Base-by-base conservation (phyloP, 2,329 filamentous ascomycete species). In the Pseudogymnoascus destructans region DNA sequence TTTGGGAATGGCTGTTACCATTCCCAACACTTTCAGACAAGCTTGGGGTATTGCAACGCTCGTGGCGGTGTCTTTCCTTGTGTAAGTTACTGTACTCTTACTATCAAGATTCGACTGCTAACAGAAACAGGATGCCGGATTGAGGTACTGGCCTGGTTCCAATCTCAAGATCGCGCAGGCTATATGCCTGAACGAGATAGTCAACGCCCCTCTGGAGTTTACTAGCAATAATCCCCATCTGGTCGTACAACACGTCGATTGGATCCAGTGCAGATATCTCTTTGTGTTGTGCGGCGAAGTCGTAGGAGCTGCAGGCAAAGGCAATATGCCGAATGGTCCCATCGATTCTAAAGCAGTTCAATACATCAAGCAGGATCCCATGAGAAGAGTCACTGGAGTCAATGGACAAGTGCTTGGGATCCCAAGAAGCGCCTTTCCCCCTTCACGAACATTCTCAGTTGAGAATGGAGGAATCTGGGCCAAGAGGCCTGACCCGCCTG, bases 181-280 rank as follows among this genome's bases (percentile, higher is more conserved):
- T 0, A 72, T 95, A 46, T 87, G 87, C 30, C 73, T 96, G 49
- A 93, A 91, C 65, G 91, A 96, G 68, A 82, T 96, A 46, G 82
- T 95, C 66, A 95, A 95, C 67, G 75, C 77, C 0, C 83, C 89
- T 0, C 56, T 69, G 0, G 66, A 84, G 46, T 95, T 87, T 65
- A 70, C 77, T 4, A 77, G 73, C 61, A 64, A 7, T 0, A 62
- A 0, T 0, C 85, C 85, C 0, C 81, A 84, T 71, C 82, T 87
- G 52, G 91, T 95, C 7, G 82, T 95, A 1, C 69, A 79, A 23
- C 75, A 89, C 46, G 73, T 86, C 8, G 85, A 95, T 66, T 96
- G 91, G 91, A 90, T 95, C 60, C 89, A 95, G 66, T 90, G 89
- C 23, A 80, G 90, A 42, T 95, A 95, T 70, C 76, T 96, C 1